Evolutionary conservation across 176 grass and related monocot species (phyloP), one percentile per base, ranked within the genome.

Genomic region (Rhynchospora tenuis): DNA sequence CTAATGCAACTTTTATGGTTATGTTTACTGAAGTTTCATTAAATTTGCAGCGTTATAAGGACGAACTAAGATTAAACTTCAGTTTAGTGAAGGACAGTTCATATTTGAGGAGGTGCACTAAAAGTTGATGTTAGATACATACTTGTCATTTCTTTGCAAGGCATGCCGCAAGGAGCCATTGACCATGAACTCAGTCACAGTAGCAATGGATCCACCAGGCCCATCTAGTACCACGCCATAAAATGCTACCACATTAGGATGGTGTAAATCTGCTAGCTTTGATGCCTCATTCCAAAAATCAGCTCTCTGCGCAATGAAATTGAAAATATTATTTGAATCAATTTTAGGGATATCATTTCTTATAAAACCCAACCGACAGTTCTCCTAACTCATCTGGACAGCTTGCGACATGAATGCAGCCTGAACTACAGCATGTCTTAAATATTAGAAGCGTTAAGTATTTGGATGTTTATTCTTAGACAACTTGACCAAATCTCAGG

Each of bases 221-320:
- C 97, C 97, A 81, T 99, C 97, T 43, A 95, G 85, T 84, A 93
- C 97, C 87, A 99, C 89, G 23, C 97, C 97, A 23, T 99, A 99
- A 85, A 99, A 96, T 14, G 97, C 91, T 15, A 99, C 97, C 48
- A 99, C 93, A 64, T 99, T 99, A 24, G 97, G 97, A 54, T 99
- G 97, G 70, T 99, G 97, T 31, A 99, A 81, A 72, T 93, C 88
- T 4, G 93, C 91, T 83, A 99, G 90, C 64, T 96, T 99, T 82
- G 86, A 91, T 81, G 97, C 97, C 79, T 99, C 97, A 61, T 96
- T 99, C 97, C 97, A 99, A 83, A 99, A 99, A 84, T 99, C 97
- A 83, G 82, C 77, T 64, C 88, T 94, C 97, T 99, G 89, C 79
- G 55, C 57, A 77, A 82, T 50, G 48, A 54, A 82, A 82, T 64